phyloP scores from a whole-genome alignment of 2,329 filamentous ascomycete genomes.

The Aureobasidium sp. region DNA sequence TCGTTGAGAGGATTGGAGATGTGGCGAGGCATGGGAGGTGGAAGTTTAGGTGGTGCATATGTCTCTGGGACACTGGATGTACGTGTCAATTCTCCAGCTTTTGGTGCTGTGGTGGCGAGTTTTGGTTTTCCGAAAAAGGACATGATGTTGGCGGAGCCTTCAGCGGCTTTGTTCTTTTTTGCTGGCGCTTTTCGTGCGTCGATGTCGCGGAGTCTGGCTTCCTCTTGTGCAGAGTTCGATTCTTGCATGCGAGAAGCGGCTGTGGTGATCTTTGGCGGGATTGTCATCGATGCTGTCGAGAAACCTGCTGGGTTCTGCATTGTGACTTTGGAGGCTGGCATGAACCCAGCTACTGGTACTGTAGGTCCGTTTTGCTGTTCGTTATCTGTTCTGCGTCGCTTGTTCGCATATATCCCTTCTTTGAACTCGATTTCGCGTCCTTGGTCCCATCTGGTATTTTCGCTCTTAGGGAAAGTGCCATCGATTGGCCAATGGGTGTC shows the following conservation, averaged over 20 bases:
- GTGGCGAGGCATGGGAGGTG: neutral
- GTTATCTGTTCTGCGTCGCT: neutral
- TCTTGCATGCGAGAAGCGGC: constrained; percentile 31
- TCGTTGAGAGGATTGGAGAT: constrained; percentile 22
- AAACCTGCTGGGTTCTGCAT: constrained; percentile 21
- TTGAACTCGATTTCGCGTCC: constrained; percentile 10
- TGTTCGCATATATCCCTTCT: neutral
- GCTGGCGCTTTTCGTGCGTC: constrained; percentile 20
- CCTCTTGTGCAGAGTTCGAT: constrained; percentile 29
- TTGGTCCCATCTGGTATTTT: constrained; percentile 30
- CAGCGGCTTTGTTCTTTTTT: constrained; percentile 30
- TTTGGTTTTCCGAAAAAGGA: constrained; percentile 39
- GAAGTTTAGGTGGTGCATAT: neutral
- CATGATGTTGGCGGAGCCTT: constrained; percentile 42
- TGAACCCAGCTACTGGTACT: constrained; percentile 13
- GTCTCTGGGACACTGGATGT: constrained; percentile 1
- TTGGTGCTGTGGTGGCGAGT: neutral
- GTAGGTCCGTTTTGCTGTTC: neutral
- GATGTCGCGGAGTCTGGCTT: constrained; percentile 21
- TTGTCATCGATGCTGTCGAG: constrained; percentile 22
- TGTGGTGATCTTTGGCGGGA: constrained; percentile 28
- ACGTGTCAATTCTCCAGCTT: constrained; percentile 1
- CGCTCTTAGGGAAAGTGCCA: constrained; percentile 40
- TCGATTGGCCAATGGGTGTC: constrained; percentile 62
- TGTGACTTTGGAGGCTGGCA: constrained; percentile 17